Conservation (phyloP, 495 filamentous ascomycete species). For the Penicillium longicatenatum region DNA sequence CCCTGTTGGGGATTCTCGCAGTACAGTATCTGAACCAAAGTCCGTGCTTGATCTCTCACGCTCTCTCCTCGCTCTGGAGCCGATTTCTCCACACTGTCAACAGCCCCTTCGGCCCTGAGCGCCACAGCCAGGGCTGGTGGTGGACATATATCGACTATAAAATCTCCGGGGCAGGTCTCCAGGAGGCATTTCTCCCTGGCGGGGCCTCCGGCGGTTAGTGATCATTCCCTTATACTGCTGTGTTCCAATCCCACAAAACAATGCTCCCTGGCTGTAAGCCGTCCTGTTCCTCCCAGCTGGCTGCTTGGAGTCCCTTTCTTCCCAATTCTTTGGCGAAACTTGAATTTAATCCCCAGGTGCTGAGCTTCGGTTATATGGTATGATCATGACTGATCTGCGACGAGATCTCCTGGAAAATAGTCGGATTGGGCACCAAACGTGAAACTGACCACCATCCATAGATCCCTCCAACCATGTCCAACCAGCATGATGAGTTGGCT, state of each 20-base stretch:
- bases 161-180: constrained; percentile 21
- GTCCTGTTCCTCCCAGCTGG: constrained; percentile 11
- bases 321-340: constrained; percentile 4
- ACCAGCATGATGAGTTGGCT: constrained; percentile 16
- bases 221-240: constrained; percentile 6
- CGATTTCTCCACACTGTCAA: constrained; percentile 19
- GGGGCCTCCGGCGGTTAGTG: constrained; percentile 9
- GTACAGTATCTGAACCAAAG: constrained; percentile 1
- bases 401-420: background rate
- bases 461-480: constrained; percentile 29
- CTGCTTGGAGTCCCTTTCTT: constrained; percentile 7
- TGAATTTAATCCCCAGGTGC: constrained; percentile 6
- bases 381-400: background rate
- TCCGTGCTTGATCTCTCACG: constrained; percentile 8
- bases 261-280: constrained; percentile 22
- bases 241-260: constrained; percentile 8
- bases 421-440: constrained; percentile 2
- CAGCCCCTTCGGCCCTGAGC: constrained; percentile 5
- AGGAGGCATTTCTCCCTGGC: constrained; percentile 6
- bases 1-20: constrained; percentile 7
- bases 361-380: constrained; percentile 18
- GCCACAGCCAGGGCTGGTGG: constrained; percentile 10
- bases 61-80: constrained; percentile 3
- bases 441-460: constrained; percentile 10
- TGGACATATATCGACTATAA: constrained; percentile 17